phyloP scores from a whole-genome alignment of 106 monocot species.

The Dendrobium nobile region DNA sequence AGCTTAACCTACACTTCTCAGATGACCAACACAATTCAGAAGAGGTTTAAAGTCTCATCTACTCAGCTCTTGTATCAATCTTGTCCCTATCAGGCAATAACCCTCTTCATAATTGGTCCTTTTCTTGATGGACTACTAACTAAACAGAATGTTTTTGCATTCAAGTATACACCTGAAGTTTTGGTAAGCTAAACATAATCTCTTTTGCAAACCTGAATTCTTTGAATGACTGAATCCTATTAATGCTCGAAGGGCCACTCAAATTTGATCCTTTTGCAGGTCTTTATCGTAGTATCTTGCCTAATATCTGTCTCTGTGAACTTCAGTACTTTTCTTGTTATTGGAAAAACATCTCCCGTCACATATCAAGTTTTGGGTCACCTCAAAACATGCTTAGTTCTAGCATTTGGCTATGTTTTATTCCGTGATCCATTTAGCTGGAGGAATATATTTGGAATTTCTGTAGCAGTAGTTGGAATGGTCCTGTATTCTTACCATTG shows the following conservation, averaged over 20 bases:
- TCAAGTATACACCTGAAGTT: conserved; percentile 79
- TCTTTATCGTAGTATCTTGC: conserved; percentile 79
- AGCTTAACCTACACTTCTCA: conserved; percentile 51
- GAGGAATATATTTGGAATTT: conserved; percentile 77
- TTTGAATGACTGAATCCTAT: background rate
- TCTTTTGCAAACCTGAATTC: background rate
- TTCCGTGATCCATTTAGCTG: conserved; percentile 90
- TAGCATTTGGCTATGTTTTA: conserved; percentile 80
- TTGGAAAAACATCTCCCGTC: conserved; percentile 91
- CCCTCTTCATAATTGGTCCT: conserved; percentile 71
- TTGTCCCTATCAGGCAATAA: conserved; percentile 89
- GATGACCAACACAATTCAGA: conserved; percentile 99
- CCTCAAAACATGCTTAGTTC: conserved; percentile 87
- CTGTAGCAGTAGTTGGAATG: conserved; percentile 80
- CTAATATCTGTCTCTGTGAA: conserved; percentile 87
- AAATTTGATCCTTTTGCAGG: conserved; percentile 30
- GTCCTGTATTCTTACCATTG: conserved; percentile 76
- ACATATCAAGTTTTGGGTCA: conserved; percentile 95
- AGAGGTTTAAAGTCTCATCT: conserved; percentile 95
- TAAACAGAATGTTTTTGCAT: conserved; percentile 75
- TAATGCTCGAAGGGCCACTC: background rate
- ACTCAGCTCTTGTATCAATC: conserved; percentile 94
- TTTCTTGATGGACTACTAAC: conserved; percentile 91
- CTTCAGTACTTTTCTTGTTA: conserved; percentile 94
- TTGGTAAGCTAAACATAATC: conserved; percentile 41